Base-by-base conservation (phyloP, 306 rosid species). In the Mimosa bimucronata region DNA sequence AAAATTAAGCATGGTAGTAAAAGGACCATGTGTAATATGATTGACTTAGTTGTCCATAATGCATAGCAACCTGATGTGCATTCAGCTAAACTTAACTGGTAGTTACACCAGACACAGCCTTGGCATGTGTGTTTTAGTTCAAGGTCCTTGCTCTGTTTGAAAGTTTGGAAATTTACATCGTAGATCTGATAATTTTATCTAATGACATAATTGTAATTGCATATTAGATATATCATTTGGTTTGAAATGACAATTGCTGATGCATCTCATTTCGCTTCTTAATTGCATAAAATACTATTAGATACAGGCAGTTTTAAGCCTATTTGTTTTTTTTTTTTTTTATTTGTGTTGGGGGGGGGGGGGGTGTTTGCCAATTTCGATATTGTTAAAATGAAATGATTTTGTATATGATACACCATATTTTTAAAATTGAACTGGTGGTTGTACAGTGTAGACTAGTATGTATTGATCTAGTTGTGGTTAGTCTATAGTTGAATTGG, bases 311-410 rank as follows among this genome's bases (percentile, higher is more conserved):
- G 77, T 38, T 55, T 40, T 31, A 40, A 68, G 41, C 29, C 15
- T 42, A 26, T 58, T 44, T 42, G 61, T 31, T 58, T 70, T n/a
- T n/a, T n/a, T n/a, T n/a, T n/a, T n/a, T n/a, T n/a, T n/a, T n/a
- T n/a, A 34, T 44, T 42, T 46, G 71, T 72, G n/a, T 80, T 46
- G 52, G 67, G n/a, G n/a, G n/a, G n/a, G n/a, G n/a, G n/a, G n/a
- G n/a, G n/a, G n/a, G n/a, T n/a, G n/a, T n/a, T n/a, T n/a, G n/a
- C n/a, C n/a, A n/a, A n/a, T n/a, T n/a, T n/a, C n/a, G n/a, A n/a
- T n/a, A n/a, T n/a, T 61, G 18, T 64, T 80, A 60, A 53, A 28
- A 45, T 66, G 60, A 37, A 57, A 28, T 52, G 45, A 8, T 57
- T 53, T 41, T 70, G n/a, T 55, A n/a, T 10, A 19, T 18, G 68